Conservation (phyloP, 2,329 filamentous ascomycete genomes). For the Cordyceps cateniannulata region DNA sequence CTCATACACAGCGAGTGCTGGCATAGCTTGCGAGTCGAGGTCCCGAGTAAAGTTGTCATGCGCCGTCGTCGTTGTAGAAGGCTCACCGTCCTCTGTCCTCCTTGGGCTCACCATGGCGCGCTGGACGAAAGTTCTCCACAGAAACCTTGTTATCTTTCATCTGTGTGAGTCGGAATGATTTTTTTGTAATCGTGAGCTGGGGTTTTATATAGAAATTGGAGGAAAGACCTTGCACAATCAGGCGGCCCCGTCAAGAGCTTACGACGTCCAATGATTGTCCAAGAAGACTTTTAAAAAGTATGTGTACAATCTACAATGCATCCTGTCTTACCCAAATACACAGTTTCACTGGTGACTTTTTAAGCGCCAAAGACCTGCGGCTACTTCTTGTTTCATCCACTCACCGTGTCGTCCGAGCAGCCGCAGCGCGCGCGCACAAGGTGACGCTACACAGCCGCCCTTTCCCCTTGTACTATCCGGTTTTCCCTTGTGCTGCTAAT, state of each 20-base stretch:
- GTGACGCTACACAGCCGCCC: slow-evolving; percentile 2
- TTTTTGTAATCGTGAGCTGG: neutral
- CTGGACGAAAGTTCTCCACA: no score
- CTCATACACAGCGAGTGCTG: no score
- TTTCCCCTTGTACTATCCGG: neutral
- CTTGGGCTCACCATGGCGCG: no score
- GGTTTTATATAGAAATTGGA: neutral
- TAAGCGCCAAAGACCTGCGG: slow-evolving; percentile 1
- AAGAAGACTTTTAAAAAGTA: neutral
- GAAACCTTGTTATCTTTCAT: neutral
- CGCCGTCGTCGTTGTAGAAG: neutral
- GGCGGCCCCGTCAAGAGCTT: neutral
- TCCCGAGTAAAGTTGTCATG: neutral
- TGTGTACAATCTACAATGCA: neutral
- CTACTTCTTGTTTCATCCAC: neutral
- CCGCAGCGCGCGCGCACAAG: neutral
- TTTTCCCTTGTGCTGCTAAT: neutral
- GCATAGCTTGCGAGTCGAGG: neutral
- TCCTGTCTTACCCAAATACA: neutral
- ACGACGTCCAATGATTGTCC: neutral
- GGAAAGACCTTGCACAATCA: neutral
- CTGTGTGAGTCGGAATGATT: neutral
- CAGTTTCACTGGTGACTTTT: neutral
- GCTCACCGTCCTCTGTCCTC: no score
- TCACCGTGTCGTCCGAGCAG: neutral